Percentiles rank a stretch among this genome's conserved stretches.
Evolutionary conservation across 805 yeast genomes (phyloP).

Genomic region (Metschnikowia reukaufii): DNA sequence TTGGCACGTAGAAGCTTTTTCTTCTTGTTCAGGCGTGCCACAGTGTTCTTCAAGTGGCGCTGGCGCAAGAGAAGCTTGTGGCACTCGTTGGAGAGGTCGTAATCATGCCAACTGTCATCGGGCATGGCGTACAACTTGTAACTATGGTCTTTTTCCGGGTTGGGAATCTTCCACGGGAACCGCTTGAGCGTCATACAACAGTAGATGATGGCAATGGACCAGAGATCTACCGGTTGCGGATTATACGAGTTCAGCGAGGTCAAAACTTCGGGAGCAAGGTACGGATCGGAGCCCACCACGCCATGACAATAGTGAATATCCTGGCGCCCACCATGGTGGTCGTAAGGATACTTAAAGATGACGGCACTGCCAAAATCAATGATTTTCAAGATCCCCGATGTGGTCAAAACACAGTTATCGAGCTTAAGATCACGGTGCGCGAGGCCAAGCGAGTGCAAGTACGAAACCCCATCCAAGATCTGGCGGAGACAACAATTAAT

Average conservation of each 20-base stretch:
- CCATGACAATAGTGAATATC: conserved; percentile 49
- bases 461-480: conserved; percentile 67
- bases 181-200: conserved; percentile 85
- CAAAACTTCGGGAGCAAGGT: conserved; percentile 78
- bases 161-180: conserved; percentile 88
- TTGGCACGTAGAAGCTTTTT: conserved; percentile 27
- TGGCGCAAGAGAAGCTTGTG: conserved; percentile 64
- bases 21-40: conserved; percentile 43
- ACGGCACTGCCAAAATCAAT: conserved; percentile 87
- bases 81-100: conserved; percentile 65
- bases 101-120: conserved; percentile 79
- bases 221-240: conserved; percentile 76
- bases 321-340: conserved; percentile 54
- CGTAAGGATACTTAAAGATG: conserved; percentile 71
- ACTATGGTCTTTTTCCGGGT: conserved; percentile 57
- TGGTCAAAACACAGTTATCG: conserved; percentile 79
- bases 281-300: conserved; percentile 83
- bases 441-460: conserved; percentile 73
- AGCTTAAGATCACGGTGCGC: conserved; percentile 82
- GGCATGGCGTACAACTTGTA: conserved; percentile 61
- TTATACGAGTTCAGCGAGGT: conserved; percentile 58
- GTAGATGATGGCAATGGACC: conserved; percentile 83
- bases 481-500: conserved; percentile 81
- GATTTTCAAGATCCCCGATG: conserved; percentile 69
- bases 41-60: conserved; percentile 52